Percentiles rank a stretch among this genome's conserved stretches.
Conservation (phyloP, 768 basidiomycete genomes). For the Trametes maxima region DNA sequence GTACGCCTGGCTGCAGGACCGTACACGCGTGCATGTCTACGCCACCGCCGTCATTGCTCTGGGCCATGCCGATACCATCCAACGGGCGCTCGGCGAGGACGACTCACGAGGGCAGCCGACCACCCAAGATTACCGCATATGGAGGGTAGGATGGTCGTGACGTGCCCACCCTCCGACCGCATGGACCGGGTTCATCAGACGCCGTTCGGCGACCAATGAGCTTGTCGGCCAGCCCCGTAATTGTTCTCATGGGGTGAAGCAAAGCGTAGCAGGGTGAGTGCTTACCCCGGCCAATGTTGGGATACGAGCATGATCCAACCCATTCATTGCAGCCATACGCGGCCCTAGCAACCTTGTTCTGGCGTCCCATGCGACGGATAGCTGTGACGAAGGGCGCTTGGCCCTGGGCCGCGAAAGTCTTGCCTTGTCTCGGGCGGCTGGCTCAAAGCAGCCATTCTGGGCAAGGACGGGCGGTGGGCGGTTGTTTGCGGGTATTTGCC, state of each 20-base stretch:
- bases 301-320: not conserved
- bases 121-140: too few relatives aligned
- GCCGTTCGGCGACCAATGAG: not conserved
- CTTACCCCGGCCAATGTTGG: not conserved
- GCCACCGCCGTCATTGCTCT: too few relatives aligned
- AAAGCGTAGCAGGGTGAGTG: not conserved
- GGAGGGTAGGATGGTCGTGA: too few relatives aligned
- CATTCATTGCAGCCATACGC: not conserved
- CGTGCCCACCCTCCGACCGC: too few relatives aligned
- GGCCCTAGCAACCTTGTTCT: conserved; percentile 9
- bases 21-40: too few relatives aligned
- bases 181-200: too few relatives aligned
- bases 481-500: conserved; percentile 19
- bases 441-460: not conserved
- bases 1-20: too few relatives aligned
- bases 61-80: too few relatives aligned
- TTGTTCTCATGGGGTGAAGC: not conserved
- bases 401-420: not conserved
- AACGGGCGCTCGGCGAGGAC: too few relatives aligned
- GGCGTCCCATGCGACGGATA: not conserved
- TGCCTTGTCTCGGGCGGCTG: conserved; percentile 15
- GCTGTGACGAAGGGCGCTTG: conserved; percentile 7
- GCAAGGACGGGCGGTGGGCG: conserved; percentile 5
- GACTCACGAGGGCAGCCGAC: too few relatives aligned
- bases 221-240: not conserved